Conservation (phyloP, 139 green algal genomes). For the Coelastrella sp. region DNA sequence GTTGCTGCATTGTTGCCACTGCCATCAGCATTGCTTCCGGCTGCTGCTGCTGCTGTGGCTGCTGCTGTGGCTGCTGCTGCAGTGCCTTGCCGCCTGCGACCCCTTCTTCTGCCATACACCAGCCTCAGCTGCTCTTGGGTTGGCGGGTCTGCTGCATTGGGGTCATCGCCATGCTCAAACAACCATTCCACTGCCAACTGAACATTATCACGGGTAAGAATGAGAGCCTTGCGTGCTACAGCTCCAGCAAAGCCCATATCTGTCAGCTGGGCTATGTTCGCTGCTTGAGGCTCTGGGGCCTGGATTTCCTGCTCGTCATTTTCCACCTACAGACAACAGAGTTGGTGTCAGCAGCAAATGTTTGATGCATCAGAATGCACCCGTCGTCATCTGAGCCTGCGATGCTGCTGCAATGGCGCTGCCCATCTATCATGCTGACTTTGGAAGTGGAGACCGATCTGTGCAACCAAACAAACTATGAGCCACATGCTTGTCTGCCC, state of each 20-base stretch:
- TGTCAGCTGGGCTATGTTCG: conserved; percentile 46
- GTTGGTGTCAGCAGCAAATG: neutral
- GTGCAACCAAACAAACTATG: too few relatives aligned
- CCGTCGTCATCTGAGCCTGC: too few relatives aligned
- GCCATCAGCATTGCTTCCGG: neutral
- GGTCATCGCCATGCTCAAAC: conserved; percentile 63
- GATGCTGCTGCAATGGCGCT: too few relatives aligned
- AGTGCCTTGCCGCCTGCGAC: neutral
- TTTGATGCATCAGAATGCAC: too few relatives aligned
- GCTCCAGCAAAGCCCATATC: conserved; percentile 67
- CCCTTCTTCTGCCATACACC: conserved; percentile 42
- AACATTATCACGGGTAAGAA: conserved; percentile 58
- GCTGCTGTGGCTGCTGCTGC: neutral
- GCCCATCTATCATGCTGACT: too few relatives aligned
- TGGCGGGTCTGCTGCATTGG: conserved; percentile 54
- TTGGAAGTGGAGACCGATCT: too few relatives aligned
- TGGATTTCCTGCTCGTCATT: conserved; percentile 34
- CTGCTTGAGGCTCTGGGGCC: conserved; percentile 49
- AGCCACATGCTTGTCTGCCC: too few relatives aligned
- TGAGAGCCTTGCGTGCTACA: conserved; percentile 64
- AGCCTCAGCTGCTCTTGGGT: conserved; percentile 59
- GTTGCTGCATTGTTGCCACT: neutral
- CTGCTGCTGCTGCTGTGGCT: neutral
- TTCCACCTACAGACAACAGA: neutral
- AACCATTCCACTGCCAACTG: conserved; percentile 65